Base-by-base conservation (phyloP, 2,329 filamentous ascomycete species). In the Cercospora zeina region DNA sequence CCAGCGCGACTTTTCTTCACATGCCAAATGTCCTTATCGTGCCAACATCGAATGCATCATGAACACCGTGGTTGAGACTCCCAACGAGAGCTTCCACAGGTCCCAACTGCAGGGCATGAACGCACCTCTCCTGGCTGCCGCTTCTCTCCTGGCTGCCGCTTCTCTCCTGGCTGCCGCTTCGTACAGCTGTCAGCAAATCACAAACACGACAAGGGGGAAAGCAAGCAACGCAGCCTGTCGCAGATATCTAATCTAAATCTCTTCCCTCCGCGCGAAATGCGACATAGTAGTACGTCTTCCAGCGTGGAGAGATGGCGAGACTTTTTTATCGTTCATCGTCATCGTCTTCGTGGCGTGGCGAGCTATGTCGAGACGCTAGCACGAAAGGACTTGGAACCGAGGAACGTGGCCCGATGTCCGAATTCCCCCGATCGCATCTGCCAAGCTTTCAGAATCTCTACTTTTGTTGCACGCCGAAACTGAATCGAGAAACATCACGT, bases 291-390 rank as follows among this genome's bases (percentile, higher is more conserved):
- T 10, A 33, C 24, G 42, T 11, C n/a, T 27, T 27, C 24, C 49
- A 49, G 36, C 39, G 55, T 58, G 39, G 55, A 27, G 39, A 33
- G 39, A 58, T 58, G 55, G 55, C 55, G 55, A 47, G 37, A 58
- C 55, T n/a, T n/a, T 7, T 16, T n/a, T n/a, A n/a, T n/a, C n/a
- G n/a, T n/a, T n/a, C n/a, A n/a, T n/a, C n/a, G 10, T 19, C 39
- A 58, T 58, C 55, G 39, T 47, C 55, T 27, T 58, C 55, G 55
- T 49, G 49, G 47, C 54, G 54, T 57, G 55, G 55, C 55, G 19
- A 49, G 19, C 34, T 6, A 4, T n/a, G 27, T 10, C 8, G 14
- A 19, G 49, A 14, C 30, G 49, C 49, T 53, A 53, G 49, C 27
- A 34, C 49, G 27, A 19, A 13, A 53, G 49, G 27, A 53, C 49